phyloP scores from a whole-genome alignment of 2,329 filamentous ascomycete genomes.

The Exserohilum rostratum region DNA sequence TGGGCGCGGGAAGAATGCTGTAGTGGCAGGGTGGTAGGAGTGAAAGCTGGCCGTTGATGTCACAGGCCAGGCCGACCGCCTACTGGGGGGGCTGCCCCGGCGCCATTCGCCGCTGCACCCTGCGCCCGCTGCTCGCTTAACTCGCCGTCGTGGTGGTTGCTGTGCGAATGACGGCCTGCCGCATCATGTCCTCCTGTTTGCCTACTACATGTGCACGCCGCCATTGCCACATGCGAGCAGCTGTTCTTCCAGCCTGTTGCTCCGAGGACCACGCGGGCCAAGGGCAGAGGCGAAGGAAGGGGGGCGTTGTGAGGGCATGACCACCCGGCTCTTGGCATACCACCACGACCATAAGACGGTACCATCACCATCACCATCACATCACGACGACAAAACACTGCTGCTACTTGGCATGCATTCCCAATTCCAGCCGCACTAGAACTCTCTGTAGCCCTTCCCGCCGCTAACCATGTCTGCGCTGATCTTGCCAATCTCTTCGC shows the following conservation, averaged over 20 bases:
- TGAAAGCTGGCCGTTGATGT: constrained; percentile 46
- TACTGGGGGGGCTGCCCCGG: constrained; percentile 23
- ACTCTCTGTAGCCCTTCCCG: constrained; percentile 53
- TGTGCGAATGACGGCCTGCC: constrained; percentile 33
- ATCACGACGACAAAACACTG: neutral
- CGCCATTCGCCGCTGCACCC: constrained; percentile 37
- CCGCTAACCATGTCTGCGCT: constrained; percentile 54
- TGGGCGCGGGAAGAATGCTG: constrained; percentile 36
- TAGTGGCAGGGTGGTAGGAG: constrained; percentile 32
- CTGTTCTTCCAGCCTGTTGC: neutral
- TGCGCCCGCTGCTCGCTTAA: constrained; percentile 41
- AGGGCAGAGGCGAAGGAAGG: neutral
- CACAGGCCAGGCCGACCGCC: constrained; percentile 42
- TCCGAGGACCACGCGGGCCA: constrained; percentile 6
- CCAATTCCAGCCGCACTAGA: constrained; percentile 31
- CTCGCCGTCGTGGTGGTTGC: constrained; percentile 28
- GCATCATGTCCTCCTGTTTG: constrained; percentile 25
- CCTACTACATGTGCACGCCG: constrained; percentile 3
- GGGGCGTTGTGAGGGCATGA: constrained; percentile 3
- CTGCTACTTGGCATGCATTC: no score
- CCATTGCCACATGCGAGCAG: constrained; percentile 4
- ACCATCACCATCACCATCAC: no score
- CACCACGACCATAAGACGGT: no score
- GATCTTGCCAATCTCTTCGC: constrained; percentile 49
- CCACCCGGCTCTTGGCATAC: constrained; percentile 5